Base-by-base conservation (phyloP, 495 filamentous ascomycete genomes). In the Annulohypoxylon nitens region DNA sequence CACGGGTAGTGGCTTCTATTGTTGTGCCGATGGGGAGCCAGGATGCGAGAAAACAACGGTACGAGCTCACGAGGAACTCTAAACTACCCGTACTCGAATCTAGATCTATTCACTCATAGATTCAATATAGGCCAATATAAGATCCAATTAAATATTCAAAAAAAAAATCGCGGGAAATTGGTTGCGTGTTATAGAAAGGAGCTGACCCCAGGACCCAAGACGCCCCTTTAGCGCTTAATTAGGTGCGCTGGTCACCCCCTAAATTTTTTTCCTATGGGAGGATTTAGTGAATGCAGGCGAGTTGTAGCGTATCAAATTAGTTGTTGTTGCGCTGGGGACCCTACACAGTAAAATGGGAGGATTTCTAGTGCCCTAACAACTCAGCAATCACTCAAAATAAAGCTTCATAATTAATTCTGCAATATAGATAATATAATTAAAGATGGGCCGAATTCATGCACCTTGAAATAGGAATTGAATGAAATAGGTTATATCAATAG, bases 161-260 rank as follows among this genome's bases (percentile, higher is more conserved):
- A n/a, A 14, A n/a, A n/a, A n/a, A 0, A 41, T 50, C 66, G 69
- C 26, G 30, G 16, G 3, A 30, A 53, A 33, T 58, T 18, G 62
- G 18, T 4, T 18, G 10, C 12, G 70, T 70, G 18, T 67, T 3
- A 33, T 26, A n/a, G 30, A 30, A 30, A 23, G 2, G 1, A 16
- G 18, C 12, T 45, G 14, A 6, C 54, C 33, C 12, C 10, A 26
- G 0, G 23, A n/a, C n/a, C n/a, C 3, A 6, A 14, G 11, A 12
- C 25, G 9, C 5, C 0, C 9, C 5, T 1, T 43, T 1, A 4
- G 12, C 12, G 39, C 39, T 14, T 1, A 39, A 39, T 0, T 12
- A 10, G 36, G 39, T n/a, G 10, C 37, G 10, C 20, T 1, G 20
- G 20, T 0, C 20, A 23, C 20, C 20, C 30, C 30, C 30, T 30